These are phyloP conservation scores for Apiospora pterosperma DNA, from an alignment of 2,329 filamentous ascomycete genomes.

Conservation along the genomic window DNA sequence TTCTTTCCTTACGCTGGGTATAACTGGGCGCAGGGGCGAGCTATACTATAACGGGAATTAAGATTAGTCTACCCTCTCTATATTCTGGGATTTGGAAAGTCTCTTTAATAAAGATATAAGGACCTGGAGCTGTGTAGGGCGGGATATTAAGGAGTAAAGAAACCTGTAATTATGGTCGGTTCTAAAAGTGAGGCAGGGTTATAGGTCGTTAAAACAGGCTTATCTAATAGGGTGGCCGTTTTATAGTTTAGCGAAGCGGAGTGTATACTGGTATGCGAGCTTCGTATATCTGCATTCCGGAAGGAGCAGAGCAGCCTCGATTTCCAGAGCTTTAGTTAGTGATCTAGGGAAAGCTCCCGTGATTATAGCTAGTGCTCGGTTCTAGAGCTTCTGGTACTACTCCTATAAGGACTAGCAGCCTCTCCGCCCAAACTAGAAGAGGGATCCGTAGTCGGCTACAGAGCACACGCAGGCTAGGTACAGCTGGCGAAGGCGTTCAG, in stretches of 20 bases:
- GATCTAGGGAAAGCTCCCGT: background rate
- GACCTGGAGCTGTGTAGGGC: background rate
- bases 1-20: background rate
- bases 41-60: background rate
- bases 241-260: background rate
- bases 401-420: background rate
- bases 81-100: background rate
- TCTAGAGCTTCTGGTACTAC: background rate
- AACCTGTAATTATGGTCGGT: background rate
- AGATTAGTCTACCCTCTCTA: background rate
- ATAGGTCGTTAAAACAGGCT: background rate
- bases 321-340: background rate
- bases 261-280: background rate
- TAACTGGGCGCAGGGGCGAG: background rate
- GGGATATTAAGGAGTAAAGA: background rate
- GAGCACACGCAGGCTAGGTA: background rate
- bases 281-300: background rate
- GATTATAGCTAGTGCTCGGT: background rate
- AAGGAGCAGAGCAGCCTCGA: background rate
- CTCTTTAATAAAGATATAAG: background rate
- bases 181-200: background rate
- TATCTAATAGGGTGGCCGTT: background rate
- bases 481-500: background rate
- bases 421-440: background rate
- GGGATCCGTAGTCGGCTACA: background rate